Evolutionary conservation across 169 alveolate genomes (phyloP), one percentile per base, ranked within the genome.

Genomic region (Besnoitia besnoiti): DNA sequence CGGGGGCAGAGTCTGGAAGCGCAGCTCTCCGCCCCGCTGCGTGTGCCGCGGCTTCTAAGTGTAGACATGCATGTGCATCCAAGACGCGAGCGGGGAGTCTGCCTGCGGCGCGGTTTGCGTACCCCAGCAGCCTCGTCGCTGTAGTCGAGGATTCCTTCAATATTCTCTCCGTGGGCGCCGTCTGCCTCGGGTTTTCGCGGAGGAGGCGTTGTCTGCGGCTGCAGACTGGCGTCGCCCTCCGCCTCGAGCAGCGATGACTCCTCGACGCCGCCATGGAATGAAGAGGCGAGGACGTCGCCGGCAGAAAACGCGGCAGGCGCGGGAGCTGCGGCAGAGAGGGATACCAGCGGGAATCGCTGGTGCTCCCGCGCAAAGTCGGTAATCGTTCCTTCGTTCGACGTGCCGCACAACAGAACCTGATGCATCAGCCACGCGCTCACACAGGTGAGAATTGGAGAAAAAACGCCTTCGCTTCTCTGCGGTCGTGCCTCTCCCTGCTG

Each of bases 341-440:
- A 55, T 10, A 55, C 67, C 33, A 19, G n/a, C 39, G 42, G 80
- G 12, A 19, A 35, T 21, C 39, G 80, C 40, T 67, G 40, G 42
- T 67, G 80, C 80, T 67, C 80, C 7, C 80, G 80, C 10, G 44
- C 80, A n/a, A 67, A 67, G 80, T 67, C 80, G 40, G 47, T 67
- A 1, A 67, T 67, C 80, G 80, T 67, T 16, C 80, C 80, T n/a
- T 67, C 80, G 80, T 67, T n/a, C 80, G 80, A 67, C 39, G 80
- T 67, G 0, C 80, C 80, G 21, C 80, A 67, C 44, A 67, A 5
- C 40, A 67, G 44, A 4, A 67, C 42, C 80, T 67, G 80, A n/a
- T n/a, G n/a, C n/a, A n/a, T n/a, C n/a, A n/a, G n/a, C n/a, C n/a
- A n/a, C n/a, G n/a, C n/a, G n/a, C n/a, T n/a, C n/a, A n/a, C 67